A percentile compares a stretch with the other conserved stretches of the same genome.
These are phyloP conservation scores for Citrus trifoliata DNA, from an alignment of 345 rosid species.

Conservation along the genomic window DNA sequence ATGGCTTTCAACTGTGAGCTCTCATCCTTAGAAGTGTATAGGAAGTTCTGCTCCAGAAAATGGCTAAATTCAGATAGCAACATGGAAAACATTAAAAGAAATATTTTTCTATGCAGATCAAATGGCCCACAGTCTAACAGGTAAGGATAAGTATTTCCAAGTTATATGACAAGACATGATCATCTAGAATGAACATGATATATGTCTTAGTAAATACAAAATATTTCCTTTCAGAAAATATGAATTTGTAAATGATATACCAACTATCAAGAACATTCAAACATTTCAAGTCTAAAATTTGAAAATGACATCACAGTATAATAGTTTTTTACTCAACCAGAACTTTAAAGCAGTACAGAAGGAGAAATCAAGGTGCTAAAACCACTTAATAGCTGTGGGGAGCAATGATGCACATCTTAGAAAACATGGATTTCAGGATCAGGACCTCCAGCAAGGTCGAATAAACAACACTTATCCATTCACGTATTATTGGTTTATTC, in stretches of 20 bases:
- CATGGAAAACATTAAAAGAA: background rate
- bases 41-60: constrained; percentile 73
- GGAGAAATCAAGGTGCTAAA: background rate
- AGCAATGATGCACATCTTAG: background rate
- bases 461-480: background rate
- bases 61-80: constrained; percentile 20
- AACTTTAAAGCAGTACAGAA: background rate
- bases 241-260: background rate
- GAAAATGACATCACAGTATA: background rate
- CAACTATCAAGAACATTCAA: background rate
- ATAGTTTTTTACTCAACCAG: background rate
- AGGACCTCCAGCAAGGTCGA: background rate
- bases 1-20: constrained; percentile 85
- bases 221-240: background rate
- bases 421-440: background rate
- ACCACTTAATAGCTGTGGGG: background rate
- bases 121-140: background rate
- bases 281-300: background rate
- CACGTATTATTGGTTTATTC: background rate
- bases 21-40: constrained; percentile 79
- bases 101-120: background rate
- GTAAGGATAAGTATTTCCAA: background rate
- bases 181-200: background rate
- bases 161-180: background rate
- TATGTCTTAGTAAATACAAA: background rate